Evolutionary conservation across 2,329 filamentous ascomycete species (phyloP), one percentile per base, ranked within the genome.

Genomic region (Cladosporium austrohemisphaericum): DNA sequence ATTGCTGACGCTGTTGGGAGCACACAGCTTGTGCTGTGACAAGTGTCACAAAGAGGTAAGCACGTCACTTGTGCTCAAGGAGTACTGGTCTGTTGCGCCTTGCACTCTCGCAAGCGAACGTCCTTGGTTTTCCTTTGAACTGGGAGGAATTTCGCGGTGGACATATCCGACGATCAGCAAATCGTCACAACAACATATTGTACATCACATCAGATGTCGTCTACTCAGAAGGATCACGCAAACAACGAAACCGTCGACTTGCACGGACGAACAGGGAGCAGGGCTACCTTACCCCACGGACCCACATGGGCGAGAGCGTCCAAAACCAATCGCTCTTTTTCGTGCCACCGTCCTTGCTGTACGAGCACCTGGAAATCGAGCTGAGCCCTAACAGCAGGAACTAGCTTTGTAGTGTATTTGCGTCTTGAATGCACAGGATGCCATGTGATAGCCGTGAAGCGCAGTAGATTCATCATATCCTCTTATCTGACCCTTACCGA

Each of bases 261-360:
- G n/a, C 25, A 26, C 6, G 25, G 25, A 26, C 25, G 6, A 26
- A 11, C 25, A 11, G 11, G 25, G 25, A 6, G 25, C 6, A 6
- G 11, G 6, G 25, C 11, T 35, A 33, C 41, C 41, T 31, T 31
- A 45, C 41, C 26, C 19, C 11, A 11, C 13, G 41, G 26, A 40
- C 25, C 6, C 11, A 6, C 6, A 26, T 6, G 25, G 32, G 14
- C 41, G 29, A 45, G 26, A 45, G 13, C 13, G 23, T 13, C 18
- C 23, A 25, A 20, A 31, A 23, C 44, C 44, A 47, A 47, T 32
- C 33, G 44, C 13, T n/a, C 22, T 20, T 28, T 22, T 47, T 47
- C 25, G 44, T 38, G 32, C 33, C 7, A 47, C 44, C 33, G 23
- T 38, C 25, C 16, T 46, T 37, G 22, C 6, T 46, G 31, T 37